Base-by-base conservation (phyloP, 2,329 filamentous ascomycete genomes). In the Curvularia sp. region DNA sequence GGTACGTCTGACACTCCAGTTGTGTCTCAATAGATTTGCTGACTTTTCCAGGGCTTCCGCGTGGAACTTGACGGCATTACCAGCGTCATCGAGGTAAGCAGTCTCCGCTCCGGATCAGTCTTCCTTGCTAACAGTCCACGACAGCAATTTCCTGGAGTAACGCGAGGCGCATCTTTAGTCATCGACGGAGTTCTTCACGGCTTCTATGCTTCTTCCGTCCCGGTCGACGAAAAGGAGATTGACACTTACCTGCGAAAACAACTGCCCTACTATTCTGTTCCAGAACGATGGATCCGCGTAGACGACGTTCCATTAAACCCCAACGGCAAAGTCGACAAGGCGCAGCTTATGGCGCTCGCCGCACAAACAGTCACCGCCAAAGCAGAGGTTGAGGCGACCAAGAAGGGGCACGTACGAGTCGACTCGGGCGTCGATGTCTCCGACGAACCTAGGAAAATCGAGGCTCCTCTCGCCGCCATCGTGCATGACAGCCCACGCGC, bases 31-130 rank as follows among this genome's bases (percentile, higher is more conserved):
- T 24, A 3, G 22, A 24, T 4, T 24, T 24, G 22, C 22, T 24
- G 22, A 73, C 35, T 1, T 35, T n/a, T 15, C 0, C n/a, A 75
- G 80, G 85, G 85, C 7, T 87, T 87, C 68, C 83, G 86, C 24
- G 83, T 88, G 46, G 85, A 88, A 70, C 81, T 88, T 9, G 85
- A 87, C 55, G 84, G 85, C 35, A 81, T 88, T 28, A 80, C 84
- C 7, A 58, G 68, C 28, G 65, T 68, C 8, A 64, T 75, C 28
- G 73, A 69, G 57, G 65, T 66, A 58, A 26, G 24, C 18, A 2
- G 3, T 26, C 35, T 9, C 51, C 20, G 18, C 20, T 13, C 1
- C 22, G 26, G 1, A 30, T 28, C 18, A 12, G 8, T 30, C 13
- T 10, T 10, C 49, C 20, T 24, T n/a, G 33, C 61, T 62, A 49